Base-by-base conservation (phyloP, 768 basidiomycete genomes). In the Postia placenta region DNA sequence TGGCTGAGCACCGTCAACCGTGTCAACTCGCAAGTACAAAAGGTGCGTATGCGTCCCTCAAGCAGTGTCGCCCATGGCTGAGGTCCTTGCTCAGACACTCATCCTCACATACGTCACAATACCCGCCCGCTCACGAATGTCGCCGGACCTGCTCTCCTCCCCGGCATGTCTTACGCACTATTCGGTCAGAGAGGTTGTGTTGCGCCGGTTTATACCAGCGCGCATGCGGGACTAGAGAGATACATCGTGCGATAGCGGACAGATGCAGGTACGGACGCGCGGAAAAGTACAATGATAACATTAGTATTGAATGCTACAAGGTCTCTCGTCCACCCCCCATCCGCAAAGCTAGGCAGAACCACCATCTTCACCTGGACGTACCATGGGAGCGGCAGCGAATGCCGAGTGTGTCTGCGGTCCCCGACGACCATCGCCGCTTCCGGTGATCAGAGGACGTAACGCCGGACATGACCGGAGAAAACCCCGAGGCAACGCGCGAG, bases 1-100 rank as follows among this genome's bases (percentile, higher is more conserved):
- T 97, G 93, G 94, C 76, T 99, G 24, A 92, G 91, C 67, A 99
- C 96, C 1, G 79, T 99, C 53, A 98, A 96, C 63, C 82, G 96
- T 30, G 95, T 97, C 11, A 97, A 95, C 64, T 84, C 91, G 0
- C 92, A 96, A 63, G 95, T 98, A 3, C 92, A 93, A 68, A 99
- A 99, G 81, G 95, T 91, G 20, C 22, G 56, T 49, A 15, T 36
- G 6, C 30, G 22, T 28, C 37, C 17, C 28, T 44, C 26, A 11
- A 28, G 33, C 25, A 25, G 2, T 40, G 38, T 17, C 23, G 5
- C 9, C 19, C 23, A n/a, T 20, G 2, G 20, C 42, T 45, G n/a
- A 50, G 22, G 2, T 19, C 27, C 17, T 5, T 15, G n/a, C n/a
- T 15, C 49, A 98, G 95, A 97, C 94, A 0, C 76, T 98, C 3